phyloP scores from a whole-genome alignment of 768 basidiomycete species.

The Termitomyces sp. region DNA sequence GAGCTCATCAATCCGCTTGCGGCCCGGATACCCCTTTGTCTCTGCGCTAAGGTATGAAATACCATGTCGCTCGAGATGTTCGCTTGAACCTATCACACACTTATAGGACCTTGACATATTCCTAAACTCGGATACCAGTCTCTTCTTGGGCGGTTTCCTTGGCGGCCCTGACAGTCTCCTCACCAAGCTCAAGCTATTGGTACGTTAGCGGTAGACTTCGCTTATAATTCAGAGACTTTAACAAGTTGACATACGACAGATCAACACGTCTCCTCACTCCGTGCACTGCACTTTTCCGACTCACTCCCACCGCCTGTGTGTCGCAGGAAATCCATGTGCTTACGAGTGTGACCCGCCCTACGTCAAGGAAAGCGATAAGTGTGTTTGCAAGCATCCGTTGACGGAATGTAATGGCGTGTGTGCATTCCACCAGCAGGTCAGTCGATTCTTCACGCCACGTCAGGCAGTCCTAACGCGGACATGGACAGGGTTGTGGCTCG shows the following conservation, averaged over 20 bases:
- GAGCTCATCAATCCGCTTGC: constrained; percentile 12
- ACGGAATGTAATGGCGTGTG: constrained; percentile 36
- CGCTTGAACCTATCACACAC: not conserved
- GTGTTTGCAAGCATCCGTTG: constrained; percentile 30
- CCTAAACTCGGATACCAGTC: constrained; percentile 12
- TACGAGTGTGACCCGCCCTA: constrained; percentile 14
- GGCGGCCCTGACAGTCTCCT: constrained; percentile 13
- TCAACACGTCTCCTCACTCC: constrained; percentile 13
- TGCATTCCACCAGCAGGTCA: constrained; percentile 23
- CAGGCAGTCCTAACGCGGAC: not conserved
- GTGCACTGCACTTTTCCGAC: constrained; percentile 12
- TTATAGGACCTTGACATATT: constrained; percentile 14
- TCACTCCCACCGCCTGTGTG: constrained; percentile 11
- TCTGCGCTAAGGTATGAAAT: constrained; percentile 13
- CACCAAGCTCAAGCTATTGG: constrained; percentile 12
- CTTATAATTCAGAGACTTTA: not conserved
- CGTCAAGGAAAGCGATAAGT: constrained; percentile 16
- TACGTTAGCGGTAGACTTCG: not conserved
- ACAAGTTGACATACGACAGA: constrained; percentile 1
- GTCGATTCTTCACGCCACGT: constrained; percentile 8
- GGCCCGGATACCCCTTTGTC: constrained; percentile 12
- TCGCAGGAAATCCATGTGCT: constrained; percentile 9
- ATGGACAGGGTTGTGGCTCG: constrained; percentile 34
- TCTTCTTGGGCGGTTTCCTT: constrained; percentile 11
- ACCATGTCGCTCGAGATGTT: not conserved